Conservation (phyloP, 2,329 filamentous ascomycete species). For the Colletotrichum cordylinicola region DNA sequence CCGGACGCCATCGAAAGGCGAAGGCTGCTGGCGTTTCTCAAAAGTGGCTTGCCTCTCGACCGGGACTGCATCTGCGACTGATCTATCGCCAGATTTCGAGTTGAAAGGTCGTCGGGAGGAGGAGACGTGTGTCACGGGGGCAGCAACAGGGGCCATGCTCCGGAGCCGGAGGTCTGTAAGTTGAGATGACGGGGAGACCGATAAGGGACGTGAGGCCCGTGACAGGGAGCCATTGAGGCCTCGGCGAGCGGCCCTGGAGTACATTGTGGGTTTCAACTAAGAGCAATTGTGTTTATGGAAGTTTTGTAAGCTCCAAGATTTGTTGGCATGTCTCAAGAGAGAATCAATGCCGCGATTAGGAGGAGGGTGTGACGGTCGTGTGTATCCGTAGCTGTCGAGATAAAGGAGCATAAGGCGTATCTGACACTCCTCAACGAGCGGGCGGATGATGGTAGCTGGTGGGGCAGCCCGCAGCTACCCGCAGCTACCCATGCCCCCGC, state of each 20-base stretch:
- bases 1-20: constrained; percentile 64
- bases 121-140: not conserved
- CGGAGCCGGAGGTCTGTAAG: constrained; percentile 19
- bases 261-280: not conserved
- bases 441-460: not conserved
- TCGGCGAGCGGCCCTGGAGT: not conserved
- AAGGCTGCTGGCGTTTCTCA: constrained; percentile 16
- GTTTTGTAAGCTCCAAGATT: not conserved
- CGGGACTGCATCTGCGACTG: constrained; percentile 22
- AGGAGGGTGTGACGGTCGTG: not conserved
- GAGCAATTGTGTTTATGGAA: not conserved
- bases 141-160: not conserved
- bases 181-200: constrained; percentile 3
- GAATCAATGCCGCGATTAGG: not conserved
- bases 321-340: not conserved
- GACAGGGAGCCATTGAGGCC: constrained; percentile 13
- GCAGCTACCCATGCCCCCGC: constrained; percentile 24
- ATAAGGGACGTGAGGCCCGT: not conserved
- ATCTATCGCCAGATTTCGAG: constrained; percentile 12
- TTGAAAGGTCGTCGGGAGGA: not conserved
- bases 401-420: constrained; percentile 20
- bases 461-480: constrained; percentile 23
- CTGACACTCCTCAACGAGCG: constrained; percentile 4
- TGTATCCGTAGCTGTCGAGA: constrained; percentile 1
- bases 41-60: constrained; percentile 16